phyloP scores from a whole-genome alignment of 2,329 filamentous ascomycete species.

The Blastomyces emzantsi region DNA sequence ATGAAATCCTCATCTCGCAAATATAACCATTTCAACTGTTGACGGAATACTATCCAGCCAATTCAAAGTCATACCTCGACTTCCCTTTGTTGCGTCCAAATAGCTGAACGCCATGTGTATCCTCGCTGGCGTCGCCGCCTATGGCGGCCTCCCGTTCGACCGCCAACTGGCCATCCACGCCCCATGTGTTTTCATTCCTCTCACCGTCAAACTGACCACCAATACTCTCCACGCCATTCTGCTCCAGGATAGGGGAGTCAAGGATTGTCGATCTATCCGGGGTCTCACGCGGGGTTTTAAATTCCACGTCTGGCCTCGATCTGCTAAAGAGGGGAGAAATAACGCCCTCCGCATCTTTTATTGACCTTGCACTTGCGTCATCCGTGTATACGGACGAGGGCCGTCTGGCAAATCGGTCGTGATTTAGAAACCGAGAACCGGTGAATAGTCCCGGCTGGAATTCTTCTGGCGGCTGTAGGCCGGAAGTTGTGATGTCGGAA shows the following conservation, averaged over 20 bases:
- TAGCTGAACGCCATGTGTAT: neutral
- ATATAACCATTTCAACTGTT: constrained; percentile 10
- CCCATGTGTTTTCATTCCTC: neutral
- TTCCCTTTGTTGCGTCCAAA: constrained; percentile 6
- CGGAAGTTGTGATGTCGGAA: neutral
- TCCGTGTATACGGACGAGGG: constrained; percentile 3
- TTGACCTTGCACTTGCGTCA: constrained; percentile 8
- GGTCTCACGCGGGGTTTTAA: neutral
- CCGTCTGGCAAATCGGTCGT: neutral
- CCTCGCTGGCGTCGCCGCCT: neutral
- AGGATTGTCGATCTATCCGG: neutral
- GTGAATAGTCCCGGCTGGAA: neutral
- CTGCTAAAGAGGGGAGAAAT: neutral
- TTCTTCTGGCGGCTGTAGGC: neutral
- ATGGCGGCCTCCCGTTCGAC: neutral
- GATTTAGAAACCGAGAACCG: neutral
- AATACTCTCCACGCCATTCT: neutral
- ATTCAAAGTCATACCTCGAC: constrained; percentile 14
- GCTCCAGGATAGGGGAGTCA: neutral
- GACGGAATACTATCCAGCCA: constrained; percentile 5
- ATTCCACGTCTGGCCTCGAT: neutral
- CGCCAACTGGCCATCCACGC: neutral
- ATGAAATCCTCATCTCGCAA: constrained; percentile 2
- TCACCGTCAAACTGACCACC: neutral
- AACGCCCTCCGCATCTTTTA: constrained; percentile 11